Evolutionary conservation across 2,329 filamentous ascomycete genomes (phyloP), one percentile per base, ranked within the genome.

Genomic region (Cordyceps fumosorosea): DNA sequence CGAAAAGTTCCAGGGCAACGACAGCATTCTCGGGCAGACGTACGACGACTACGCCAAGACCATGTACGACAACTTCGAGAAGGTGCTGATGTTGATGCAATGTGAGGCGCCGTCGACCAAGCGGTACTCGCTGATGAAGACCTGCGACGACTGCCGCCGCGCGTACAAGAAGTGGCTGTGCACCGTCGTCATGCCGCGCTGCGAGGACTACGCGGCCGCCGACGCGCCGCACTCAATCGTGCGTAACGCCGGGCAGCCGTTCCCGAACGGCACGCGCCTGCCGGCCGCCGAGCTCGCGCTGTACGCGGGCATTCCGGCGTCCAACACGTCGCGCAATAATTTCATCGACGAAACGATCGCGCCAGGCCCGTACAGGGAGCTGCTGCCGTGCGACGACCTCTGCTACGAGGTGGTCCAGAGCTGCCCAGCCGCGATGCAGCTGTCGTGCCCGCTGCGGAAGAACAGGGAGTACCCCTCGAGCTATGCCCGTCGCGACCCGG

Each of bases 141-240:
- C 76, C 67, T 99, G 95, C 78, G 74, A 78, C 50, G 84, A 96
- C 73, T 99, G 95, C 75, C 84, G 80, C 18, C 70, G 72, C 0
- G 91, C 91, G 10, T 99, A 99, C 81, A 97, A 96, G 74, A 81
- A 87, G 70, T 99, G 95, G 95, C 86, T 99, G 22, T 99, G 95
- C 77, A 89, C 91, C 26, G 92, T 98, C 32, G 89, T 87, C 18
- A 95, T 99, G 65, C 95, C 95, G 1, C 89, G 93, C 34, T 99
- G 95, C 77, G 88, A 91, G 70, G 93, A 97, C 76, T 95, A 90
- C 69, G 84, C 34, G 11, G 34, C 81, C 56, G 84, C 80, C 55
- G 69, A 73, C 1, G 78, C 80, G 16, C 59, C 74, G 1, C 76
- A 76, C 65, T 75, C 79, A 1, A 73, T 80, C 34, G 69, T 74